Conservation (phyloP, 208 protist species). For the Leishmania aethiopica region DNA sequence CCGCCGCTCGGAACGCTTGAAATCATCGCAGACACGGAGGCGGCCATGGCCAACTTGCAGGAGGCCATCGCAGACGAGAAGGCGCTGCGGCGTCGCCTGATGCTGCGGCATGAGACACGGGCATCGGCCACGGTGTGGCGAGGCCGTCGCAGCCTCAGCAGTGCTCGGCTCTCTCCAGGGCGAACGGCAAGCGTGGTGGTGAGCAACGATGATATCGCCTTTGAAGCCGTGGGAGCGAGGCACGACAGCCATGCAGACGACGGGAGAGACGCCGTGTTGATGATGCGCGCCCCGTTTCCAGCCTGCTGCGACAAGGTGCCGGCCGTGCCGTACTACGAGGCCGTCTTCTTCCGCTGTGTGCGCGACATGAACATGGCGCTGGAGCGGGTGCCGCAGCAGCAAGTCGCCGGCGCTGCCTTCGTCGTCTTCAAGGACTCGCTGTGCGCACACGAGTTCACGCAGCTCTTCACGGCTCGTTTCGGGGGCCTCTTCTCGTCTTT, state of each 20-base stretch:
- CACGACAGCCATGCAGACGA: background rate
- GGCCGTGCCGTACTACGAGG: constrained; percentile 56
- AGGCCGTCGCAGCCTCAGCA: background rate
- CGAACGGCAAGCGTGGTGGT: constrained; percentile 2
- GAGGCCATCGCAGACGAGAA: constrained; percentile 77
- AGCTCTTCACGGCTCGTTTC: constrained; percentile 61
- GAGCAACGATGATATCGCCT: background rate
- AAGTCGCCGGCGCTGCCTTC: constrained; percentile 51
- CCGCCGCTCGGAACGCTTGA: constrained; percentile 58
- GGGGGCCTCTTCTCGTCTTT: constrained; percentile 39
- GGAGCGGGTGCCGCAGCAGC: constrained; percentile 39
- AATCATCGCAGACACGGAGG: constrained; percentile 59
- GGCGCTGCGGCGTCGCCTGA: constrained; percentile 37
- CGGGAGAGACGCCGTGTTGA: constrained; percentile 21
- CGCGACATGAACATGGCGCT: constrained; percentile 54
- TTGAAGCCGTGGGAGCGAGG: background rate
- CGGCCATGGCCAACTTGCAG: constrained; percentile 65
- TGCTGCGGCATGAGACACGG: background rate
- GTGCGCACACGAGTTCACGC: constrained; percentile 74
- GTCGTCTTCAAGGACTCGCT: constrained; percentile 72
- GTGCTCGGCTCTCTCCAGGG: background rate
- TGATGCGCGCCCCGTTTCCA: constrained; percentile 33
- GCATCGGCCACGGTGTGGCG: constrained; percentile 3
- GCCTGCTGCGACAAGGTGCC: constrained; percentile 52
- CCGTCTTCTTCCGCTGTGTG: constrained; percentile 37